Percentiles rank a stretch among this genome's conserved stretches.
These are phyloP conservation scores for Penicillium sp. DNA, from an alignment of 2,329 filamentous ascomycete genomes.

Conservation along the genomic window DNA sequence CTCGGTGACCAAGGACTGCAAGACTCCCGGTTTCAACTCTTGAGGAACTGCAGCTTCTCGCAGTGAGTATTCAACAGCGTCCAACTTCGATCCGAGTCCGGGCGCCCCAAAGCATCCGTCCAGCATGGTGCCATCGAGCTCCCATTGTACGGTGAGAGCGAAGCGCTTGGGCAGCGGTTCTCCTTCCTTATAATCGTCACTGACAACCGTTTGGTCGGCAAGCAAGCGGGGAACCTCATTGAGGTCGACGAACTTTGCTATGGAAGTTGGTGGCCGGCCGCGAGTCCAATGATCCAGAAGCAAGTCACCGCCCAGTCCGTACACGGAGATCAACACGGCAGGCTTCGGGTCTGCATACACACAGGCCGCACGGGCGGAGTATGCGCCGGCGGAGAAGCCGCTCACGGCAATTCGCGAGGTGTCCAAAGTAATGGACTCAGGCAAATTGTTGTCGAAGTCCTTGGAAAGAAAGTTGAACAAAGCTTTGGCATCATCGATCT, in stretches of 20 bases:
- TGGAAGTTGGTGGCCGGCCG: conserved; percentile 18
- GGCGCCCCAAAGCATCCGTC: conserved; percentile 18
- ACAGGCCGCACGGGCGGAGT: conserved; percentile 26
- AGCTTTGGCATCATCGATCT: conserved; percentile 22
- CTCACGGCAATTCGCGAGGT: conserved; percentile 19
- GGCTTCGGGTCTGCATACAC: conserved; percentile 22
- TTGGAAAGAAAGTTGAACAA: conserved; percentile 16
- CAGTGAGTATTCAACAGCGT: conserved; percentile 11
- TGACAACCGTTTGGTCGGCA: conserved; percentile 20
- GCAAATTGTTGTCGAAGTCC: conserved; percentile 10
- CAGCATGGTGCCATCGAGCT: conserved; percentile 20
- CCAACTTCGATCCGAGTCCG: conserved; percentile 12
- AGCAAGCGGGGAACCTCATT: conserved; percentile 10
- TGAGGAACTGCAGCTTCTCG: conserved; percentile 13
- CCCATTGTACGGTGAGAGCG: conserved; percentile 23
- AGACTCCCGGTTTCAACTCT: conserved; percentile 14
- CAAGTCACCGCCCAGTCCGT: conserved; percentile 19
- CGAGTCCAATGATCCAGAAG: conserved; percentile 23
- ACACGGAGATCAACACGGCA: conserved; percentile 15
- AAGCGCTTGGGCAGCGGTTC: conserved; percentile 16
- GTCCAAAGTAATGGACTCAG: conserved; percentile 10
- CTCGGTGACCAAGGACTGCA: conserved; percentile 17
- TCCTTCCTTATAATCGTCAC: conserved; percentile 12
- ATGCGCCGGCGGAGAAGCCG: conserved; percentile 25
- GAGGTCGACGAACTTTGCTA: conserved; percentile 17